phyloP scores from a whole-genome alignment of 345 rosid genomes.

The Corymbia maculata region DNA sequence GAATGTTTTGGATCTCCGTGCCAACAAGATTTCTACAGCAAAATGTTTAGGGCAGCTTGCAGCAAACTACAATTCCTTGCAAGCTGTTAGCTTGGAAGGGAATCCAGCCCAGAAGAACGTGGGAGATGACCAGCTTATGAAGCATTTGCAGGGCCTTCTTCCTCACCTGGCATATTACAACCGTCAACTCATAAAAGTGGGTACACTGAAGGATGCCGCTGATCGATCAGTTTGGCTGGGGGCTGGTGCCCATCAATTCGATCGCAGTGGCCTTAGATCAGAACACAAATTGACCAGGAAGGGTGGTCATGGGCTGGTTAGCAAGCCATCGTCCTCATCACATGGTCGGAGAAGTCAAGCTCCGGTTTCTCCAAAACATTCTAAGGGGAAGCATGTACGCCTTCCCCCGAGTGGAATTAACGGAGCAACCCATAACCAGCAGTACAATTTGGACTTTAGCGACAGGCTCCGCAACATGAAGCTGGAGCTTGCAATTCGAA shows the following conservation, averaged over 20 bases:
- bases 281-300: slow-evolving; percentile 55
- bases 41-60: slow-evolving; percentile 92
- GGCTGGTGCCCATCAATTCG: slow-evolving; percentile 45
- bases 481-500: slow-evolving; percentile 46
- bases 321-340: slow-evolving; percentile 36
- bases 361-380: slow-evolving; percentile 20
- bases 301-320: slow-evolving; percentile 36
- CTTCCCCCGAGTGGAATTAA: slow-evolving; percentile 50
- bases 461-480: slow-evolving; percentile 35
- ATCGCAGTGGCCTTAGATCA: slow-evolving; percentile 42
- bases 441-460: slow-evolving; percentile 24
- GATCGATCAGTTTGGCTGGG: slow-evolving; percentile 61
- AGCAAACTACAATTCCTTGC: slow-evolving; percentile 90
- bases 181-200: slow-evolving; percentile 53
- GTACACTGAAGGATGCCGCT: slow-evolving; percentile 48
- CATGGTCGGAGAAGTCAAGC: slow-evolving; percentile 33
- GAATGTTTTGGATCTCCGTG: slow-evolving; percentile 72
- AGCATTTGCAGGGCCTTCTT: slow-evolving; percentile 68
- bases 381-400: slow-evolving; percentile 31
- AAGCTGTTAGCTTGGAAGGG: slow-evolving; percentile 94
- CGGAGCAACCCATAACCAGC: slow-evolving; percentile 20
- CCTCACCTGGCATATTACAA: slow-evolving; percentile 79
- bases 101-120: slow-evolving; percentile 95
- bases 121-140: slow-evolving; percentile 90
- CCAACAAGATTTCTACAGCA: slow-evolving; percentile 81